phyloP scores from a whole-genome alignment of 2,329 filamentous ascomycete genomes.

The Blastomyces gilchristii region DNA sequence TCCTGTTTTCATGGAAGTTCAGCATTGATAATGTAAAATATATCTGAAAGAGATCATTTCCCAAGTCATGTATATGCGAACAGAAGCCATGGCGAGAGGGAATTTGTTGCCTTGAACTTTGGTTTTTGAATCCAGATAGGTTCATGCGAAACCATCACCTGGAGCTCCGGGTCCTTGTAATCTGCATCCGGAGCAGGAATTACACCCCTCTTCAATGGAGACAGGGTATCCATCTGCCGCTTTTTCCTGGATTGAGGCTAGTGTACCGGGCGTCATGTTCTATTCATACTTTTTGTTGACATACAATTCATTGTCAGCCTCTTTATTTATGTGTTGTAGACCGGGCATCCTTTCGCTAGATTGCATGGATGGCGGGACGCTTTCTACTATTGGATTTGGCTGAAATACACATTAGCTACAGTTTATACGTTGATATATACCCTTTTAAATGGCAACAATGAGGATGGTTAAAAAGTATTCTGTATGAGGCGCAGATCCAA shows the following conservation, averaged over 20 bases:
- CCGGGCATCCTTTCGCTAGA: not conserved
- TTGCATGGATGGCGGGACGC: not conserved
- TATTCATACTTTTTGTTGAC: not conserved
- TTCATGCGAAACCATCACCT: not conserved
- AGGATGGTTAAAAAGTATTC: not conserved
- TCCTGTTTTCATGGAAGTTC: not conserved
- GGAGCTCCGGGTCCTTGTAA: not conserved
- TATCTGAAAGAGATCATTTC: not conserved
- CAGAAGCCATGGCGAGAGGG: too few relatives aligned
- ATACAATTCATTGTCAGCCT: not conserved
- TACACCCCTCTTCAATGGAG: not conserved
- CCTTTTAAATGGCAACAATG: not conserved
- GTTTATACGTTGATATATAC: not conserved
- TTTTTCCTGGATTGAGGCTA: not conserved
- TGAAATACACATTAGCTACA: not conserved
- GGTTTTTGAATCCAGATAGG: not conserved
- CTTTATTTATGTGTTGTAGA: not conserved
- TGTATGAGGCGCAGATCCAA: not conserved
- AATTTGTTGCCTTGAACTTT: not conserved
- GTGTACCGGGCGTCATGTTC: not conserved
- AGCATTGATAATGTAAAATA: not conserved
- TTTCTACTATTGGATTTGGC: not conserved
- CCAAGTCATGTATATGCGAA: not conserved
- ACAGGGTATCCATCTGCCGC: not conserved
- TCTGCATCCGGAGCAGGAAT: not conserved